These are phyloP conservation scores for Debaryomyces singareniensis DNA, from an alignment of 1,139 yeast species.

Conservation along the genomic window DNA sequence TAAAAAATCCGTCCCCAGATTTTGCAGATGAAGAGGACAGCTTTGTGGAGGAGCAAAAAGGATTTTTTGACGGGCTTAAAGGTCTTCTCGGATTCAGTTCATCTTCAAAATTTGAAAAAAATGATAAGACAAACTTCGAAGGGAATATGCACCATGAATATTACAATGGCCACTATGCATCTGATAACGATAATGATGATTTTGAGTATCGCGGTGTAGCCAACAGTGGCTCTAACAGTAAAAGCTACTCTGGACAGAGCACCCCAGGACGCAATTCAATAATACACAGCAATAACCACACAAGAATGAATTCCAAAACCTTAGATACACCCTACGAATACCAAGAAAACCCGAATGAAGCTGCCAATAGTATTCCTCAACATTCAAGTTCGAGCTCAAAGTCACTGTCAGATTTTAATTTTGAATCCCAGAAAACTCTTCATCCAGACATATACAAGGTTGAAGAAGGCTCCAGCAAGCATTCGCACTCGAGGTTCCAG, in stretches of 20 bases:
- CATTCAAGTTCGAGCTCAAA: background rate
- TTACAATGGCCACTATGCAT: constrained; percentile 3
- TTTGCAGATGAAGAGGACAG: constrained; percentile 21
- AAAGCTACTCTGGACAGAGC: background rate
- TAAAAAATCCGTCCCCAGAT: constrained; percentile 42
- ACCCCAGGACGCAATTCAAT: background rate
- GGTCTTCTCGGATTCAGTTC: constrained; percentile 26
- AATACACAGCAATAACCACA: background rate
- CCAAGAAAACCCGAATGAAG: no score
- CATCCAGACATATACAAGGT: background rate
- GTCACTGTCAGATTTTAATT: background rate
- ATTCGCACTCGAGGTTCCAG: background rate
- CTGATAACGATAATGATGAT: constrained; percentile 14
- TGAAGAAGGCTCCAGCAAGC: background rate
- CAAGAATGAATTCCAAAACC: background rate
- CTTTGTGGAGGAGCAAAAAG: background rate
- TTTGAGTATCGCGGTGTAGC: constrained; percentile 44
- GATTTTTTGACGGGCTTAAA: constrained; percentile 23
- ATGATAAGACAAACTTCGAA: constrained; percentile 6
- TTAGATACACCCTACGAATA: background rate
- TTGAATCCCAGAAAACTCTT: background rate
- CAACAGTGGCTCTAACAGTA: constrained; percentile 18
- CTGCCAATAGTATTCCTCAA: background rate
- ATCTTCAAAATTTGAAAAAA: constrained; percentile 10
- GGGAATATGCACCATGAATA: constrained; percentile 4